A percentile compares a stretch with the other conserved stretches of the same genome.
These are phyloP conservation scores for Lojkania enalia DNA, from an alignment of 2,329 filamentous ascomycete genomes.

Conservation along the genomic window DNA sequence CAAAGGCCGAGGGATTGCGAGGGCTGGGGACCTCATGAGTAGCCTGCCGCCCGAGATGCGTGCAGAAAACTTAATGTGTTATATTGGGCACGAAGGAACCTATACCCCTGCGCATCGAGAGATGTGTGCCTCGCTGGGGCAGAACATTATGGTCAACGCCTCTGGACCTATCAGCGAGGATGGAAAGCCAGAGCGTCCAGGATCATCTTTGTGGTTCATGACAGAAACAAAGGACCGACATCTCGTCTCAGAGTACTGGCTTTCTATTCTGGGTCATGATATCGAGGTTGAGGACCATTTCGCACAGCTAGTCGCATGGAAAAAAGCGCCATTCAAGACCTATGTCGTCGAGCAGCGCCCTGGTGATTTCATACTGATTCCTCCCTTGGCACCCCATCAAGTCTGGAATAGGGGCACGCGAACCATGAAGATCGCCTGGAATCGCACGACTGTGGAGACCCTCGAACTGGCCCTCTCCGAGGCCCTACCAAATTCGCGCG, in stretches of 20 bases:
- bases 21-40: slow-evolving; percentile 92
- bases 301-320: slow-evolving; percentile 93
- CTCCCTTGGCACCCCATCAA: slow-evolving; percentile 90
- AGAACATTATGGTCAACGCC: slow-evolving; percentile 98
- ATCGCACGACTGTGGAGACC: slow-evolving; percentile 89
- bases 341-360: slow-evolving; percentile 89
- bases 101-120: slow-evolving; percentile 94
- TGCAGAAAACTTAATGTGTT: slow-evolving; percentile 97
- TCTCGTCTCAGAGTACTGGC: slow-evolving; percentile 88
- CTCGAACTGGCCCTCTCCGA: slow-evolving; percentile 83
- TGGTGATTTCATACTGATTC: slow-evolving; percentile 92
- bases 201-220: slow-evolving; percentile 98
- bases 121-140: slow-evolving; percentile 94
- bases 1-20: slow-evolving; percentile 63
- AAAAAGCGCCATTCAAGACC: slow-evolving; percentile 87
- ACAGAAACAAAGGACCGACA: slow-evolving; percentile 92
- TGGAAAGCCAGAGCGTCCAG: slow-evolving; percentile 72
- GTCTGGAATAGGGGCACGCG: slow-evolving; percentile 97
- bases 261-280: slow-evolving; percentile 90
- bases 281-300: slow-evolving; percentile 98
- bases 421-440: slow-evolving; percentile 98
- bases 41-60: slow-evolving; percentile 84
- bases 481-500: slow-evolving; percentile 81
- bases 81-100: slow-evolving; percentile 95
- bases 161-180: slow-evolving; percentile 67